Base-by-base conservation (phyloP, 2,329 filamentous ascomycete species). In the Neonectria hederae region DNA sequence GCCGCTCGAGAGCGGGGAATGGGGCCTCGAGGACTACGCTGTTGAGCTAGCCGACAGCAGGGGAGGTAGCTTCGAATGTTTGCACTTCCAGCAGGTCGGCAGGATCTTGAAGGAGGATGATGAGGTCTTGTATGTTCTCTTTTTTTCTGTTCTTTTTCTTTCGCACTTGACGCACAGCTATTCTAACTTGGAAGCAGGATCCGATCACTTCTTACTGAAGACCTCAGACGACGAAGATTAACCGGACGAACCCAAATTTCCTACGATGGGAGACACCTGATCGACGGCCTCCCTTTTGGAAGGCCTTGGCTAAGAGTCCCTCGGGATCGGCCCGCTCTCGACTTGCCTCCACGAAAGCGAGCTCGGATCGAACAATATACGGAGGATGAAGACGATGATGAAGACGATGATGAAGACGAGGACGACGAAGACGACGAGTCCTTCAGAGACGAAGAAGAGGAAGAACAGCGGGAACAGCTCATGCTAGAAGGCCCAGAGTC, bases 11-110 rank as follows among this genome's bases (percentile, higher is more conserved):
- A 89, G 90, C 61, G 84, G 85, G 43, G 84, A 93, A 64, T 97
- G 93, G 93, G 93, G 93, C 0, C 80, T 97, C 4, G 94, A 97
- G 74, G 93, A 97, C 76, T 98, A 98, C 77, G 87, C 87, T 9
- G 92, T 97, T 30, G 92, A 97, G 78, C 84, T 97, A 4, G 78
- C 78, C 21, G 83, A 85, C 59, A 72, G 74, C 28, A 79, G 81
- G 40, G 85, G 85, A n/a, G 82, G 79, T 19, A 89, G 87, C 49
- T 97, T 92, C 69, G 95, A 98, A 79, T 96, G 93, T 72, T 80
- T 97, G 61, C 95, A 97, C 80, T 98, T 93, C 73, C 90, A 93
- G 76, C 83, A 86, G 21, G 85, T 97, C 6, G 82, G 84, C 14
- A 85, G 86, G 48, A 82, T 96, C 10, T 82, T 97, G 62, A 91